A percentile compares a stretch with the other conserved stretches of the same genome.
Conservation (phyloP, 2,329 filamentous ascomycete genomes). For the Colletotrichum liaoningense region DNA sequence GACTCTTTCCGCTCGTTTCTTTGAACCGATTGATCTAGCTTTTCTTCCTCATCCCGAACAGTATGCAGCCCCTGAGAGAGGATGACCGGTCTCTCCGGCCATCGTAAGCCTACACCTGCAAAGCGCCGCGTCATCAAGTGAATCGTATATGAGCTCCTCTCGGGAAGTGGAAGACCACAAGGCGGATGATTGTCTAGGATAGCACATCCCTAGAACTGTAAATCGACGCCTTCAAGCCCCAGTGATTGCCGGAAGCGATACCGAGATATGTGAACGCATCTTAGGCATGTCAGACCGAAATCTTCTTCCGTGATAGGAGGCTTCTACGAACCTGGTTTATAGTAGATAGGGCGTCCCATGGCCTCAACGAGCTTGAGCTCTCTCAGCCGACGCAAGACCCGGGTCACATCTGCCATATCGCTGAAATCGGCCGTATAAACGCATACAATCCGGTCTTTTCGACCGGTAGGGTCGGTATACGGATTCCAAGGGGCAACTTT, state of each 20-base stretch:
- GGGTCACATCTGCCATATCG: slow-evolving; percentile 74
- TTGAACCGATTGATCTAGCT: no score
- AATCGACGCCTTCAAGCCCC: slow-evolving; percentile 69
- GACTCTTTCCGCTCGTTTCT: background rate
- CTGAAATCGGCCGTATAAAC: slow-evolving; percentile 83
- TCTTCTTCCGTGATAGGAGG: background rate
- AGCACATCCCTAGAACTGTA: slow-evolving; percentile 61
- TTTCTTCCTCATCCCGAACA: background rate
- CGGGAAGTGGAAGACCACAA: no score
- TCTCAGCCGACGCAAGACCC: slow-evolving; percentile 73
- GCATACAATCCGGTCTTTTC: slow-evolving; percentile 72
- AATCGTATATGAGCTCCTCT: background rate
- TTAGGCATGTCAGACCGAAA: slow-evolving; percentile 41
- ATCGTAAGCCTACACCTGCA: background rate
- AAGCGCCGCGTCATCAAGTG: background rate
- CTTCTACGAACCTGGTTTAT: slow-evolving; percentile 74
- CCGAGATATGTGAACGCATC: slow-evolving; percentile 78
- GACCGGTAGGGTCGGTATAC: slow-evolving; percentile 51
- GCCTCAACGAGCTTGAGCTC: slow-evolving; percentile 69
- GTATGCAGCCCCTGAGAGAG: background rate
- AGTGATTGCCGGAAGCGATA: slow-evolving; percentile 70
- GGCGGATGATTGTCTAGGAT: background rate
- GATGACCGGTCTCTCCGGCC: background rate
- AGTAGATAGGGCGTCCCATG: slow-evolving; percentile 71
- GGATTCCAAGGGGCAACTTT: slow-evolving; percentile 73